Base-by-base conservation (phyloP, 345 rosid species). In the Gossypium arboreum region DNA sequence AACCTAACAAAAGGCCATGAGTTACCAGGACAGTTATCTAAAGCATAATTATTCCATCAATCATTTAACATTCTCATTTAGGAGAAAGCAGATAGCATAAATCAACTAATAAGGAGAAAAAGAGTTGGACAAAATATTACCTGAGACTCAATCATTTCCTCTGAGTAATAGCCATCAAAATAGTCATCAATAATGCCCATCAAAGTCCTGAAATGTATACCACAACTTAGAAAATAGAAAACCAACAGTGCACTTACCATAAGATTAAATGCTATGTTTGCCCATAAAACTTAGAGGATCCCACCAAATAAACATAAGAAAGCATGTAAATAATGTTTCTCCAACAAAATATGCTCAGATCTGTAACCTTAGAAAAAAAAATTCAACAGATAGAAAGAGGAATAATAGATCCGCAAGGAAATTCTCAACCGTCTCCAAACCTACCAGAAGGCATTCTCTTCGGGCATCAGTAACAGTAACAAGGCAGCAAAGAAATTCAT, bases 381-480 rank as follows among this genome's bases (percentile, higher is more conserved):
- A 27, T 25, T 22, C 6, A 57, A 11, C 25, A 41, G 22, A 62
- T 2, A 20, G 9, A 12, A 18, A 7, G 8, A 39, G 20, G 60
- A 29, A 16, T 13, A 55, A 7, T 18, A 18, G n/a, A 59, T 57
- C 48, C 24, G 25, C 64, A 66, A 59, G 17, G 44, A 20, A 41
- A 5, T 18, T 34, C 69, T 17, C 45, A 58, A 66, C 44, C n/a
- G 72, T 66, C 81, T 78, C 51, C 24, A 75, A 67, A 81, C 87
- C 78, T 88, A 95, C 99, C 99, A 93, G 85, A 96, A 96, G 71
- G 99, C 99, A 90, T 96, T 96, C 88, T 96, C 99, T 87, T 96
- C 99, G 0, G 99, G 97, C 99, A 96, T 96, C 86, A 96, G 86
- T 81, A 96, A 93, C 71, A 96, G 94, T 72, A 96, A 90, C 76